phyloP scores from a whole-genome alignment of 345 rosid genomes.

The Salix arbutifolia region DNA sequence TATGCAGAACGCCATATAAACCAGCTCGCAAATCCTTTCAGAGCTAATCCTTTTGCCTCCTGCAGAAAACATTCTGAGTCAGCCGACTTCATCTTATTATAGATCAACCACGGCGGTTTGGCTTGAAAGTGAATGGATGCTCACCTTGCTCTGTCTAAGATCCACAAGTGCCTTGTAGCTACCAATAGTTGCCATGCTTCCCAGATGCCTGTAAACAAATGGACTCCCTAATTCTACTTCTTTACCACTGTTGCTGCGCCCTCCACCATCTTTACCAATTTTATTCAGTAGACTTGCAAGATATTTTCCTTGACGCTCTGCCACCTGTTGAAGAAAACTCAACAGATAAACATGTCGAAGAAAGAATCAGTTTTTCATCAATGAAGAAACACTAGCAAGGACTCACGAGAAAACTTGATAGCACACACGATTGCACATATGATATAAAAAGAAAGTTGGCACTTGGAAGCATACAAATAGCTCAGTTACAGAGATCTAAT shows the following conservation, averaged over 20 bases:
- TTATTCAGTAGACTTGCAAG: conserved; percentile 51
- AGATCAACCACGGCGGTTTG: not conserved
- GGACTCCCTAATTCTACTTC: conserved; percentile 60
- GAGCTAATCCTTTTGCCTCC: conserved; percentile 71
- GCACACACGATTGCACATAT: not conserved
- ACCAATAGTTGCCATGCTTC: conserved; percentile 96
- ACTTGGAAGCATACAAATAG: not conserved
- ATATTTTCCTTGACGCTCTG: conserved; percentile 92
- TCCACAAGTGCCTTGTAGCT: conserved; percentile 92
- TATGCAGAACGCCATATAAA: conserved; percentile 97
- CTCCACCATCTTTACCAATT: conserved; percentile 71
- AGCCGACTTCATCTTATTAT: not conserved
- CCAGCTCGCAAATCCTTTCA: conserved; percentile 84
- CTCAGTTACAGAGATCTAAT: not conserved
- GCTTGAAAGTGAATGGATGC: not conserved
- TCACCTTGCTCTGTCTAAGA: conserved; percentile 89
- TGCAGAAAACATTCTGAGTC: conserved; percentile 23
- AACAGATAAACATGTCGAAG: not conserved
- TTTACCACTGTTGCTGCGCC: conserved; percentile 53
- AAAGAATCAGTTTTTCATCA: not conserved
- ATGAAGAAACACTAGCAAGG: not conserved
- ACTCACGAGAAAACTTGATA: not conserved
- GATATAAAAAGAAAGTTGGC: not conserved
- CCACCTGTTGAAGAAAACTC: conserved; percentile 52
- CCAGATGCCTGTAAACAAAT: conserved; percentile 85